Conservation (phyloP, 306 rosid genomes). For the Medicago ruthenica region DNA sequence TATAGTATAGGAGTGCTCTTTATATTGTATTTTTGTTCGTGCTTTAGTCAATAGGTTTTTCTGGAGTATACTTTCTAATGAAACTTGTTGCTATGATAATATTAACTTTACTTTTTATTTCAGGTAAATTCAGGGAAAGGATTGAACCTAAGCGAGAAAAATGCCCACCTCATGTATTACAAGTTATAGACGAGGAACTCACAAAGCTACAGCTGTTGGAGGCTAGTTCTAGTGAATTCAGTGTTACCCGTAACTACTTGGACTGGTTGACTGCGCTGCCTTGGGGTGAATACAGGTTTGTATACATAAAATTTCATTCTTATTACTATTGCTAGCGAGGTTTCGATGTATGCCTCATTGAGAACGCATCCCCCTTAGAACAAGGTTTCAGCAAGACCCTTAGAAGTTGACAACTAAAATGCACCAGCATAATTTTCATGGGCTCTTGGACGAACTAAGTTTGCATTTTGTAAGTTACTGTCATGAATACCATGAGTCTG, state of each 20-base stretch:
- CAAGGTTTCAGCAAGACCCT: constrained; percentile 12
- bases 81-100: constrained; percentile 22
- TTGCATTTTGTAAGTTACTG: constrained; percentile 19
- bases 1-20: constrained; percentile 29
- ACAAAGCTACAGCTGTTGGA: constrained; percentile 90
- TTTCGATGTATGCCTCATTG: constrained; percentile 9
- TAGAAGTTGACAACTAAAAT: constrained; percentile 26
- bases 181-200: constrained; percentile 97
- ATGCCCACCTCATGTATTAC: constrained; percentile 89
- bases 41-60: constrained; percentile 24
- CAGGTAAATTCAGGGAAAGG: constrained; percentile 94
- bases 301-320: constrained; percentile 31
- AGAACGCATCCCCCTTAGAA: neutral
- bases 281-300: constrained; percentile 97
- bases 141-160: constrained; percentile 94
- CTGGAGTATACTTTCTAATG: constrained; percentile 31
- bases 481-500: constrained; percentile 11
- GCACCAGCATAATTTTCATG: neutral
- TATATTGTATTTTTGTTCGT: neutral
- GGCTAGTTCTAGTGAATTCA: constrained; percentile 98
- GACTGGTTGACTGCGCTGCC: constrained; percentile 99
- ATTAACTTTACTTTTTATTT: constrained; percentile 40
- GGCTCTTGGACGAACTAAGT: constrained; percentile 31
- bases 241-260: constrained; percentile 95
- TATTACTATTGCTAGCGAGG: constrained; percentile 16